These are phyloP conservation scores for Pelargonium citronellum DNA, from an alignment of 441 rosid species.

Conservation along the genomic window DNA sequence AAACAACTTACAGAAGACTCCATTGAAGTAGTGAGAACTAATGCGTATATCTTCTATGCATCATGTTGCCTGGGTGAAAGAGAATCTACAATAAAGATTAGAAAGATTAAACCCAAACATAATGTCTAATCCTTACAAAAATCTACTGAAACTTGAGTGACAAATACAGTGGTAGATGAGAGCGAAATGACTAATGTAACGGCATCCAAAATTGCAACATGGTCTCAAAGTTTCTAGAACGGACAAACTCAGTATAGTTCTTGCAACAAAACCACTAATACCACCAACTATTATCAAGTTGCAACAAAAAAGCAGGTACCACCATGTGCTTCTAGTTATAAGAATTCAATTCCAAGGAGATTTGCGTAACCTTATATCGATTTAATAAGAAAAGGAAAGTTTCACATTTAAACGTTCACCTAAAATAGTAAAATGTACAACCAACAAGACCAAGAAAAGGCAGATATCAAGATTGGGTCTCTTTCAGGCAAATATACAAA, in stretches of 20 bases:
- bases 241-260: too few species aligned
- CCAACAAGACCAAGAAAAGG: not conserved
- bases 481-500: conserved; percentile 1
- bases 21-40: conserved; percentile 25
- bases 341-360: not conserved
- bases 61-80: conserved; percentile 20
- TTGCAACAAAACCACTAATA: too few species aligned
- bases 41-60: conserved; percentile 15
- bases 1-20: conserved; percentile 29
- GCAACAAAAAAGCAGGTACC: too few species aligned
- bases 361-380: not conserved
- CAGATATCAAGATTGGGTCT: not conserved
- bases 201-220: not conserved
- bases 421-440: not conserved
- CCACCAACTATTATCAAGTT: too few species aligned
- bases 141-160: not conserved
- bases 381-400: not conserved
- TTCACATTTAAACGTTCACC: not conserved
- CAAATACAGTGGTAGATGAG: not conserved
- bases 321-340: not conserved
- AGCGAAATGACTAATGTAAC: not conserved
- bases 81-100: conserved; percentile 19
- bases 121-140: not conserved
- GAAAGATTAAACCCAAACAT: not conserved
- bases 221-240: too few species aligned